Evolutionary conservation across 1,284 basidiomycete species (phyloP), one percentile per base, ranked within the genome.

Genomic region (Puccinia novopanici): DNA sequence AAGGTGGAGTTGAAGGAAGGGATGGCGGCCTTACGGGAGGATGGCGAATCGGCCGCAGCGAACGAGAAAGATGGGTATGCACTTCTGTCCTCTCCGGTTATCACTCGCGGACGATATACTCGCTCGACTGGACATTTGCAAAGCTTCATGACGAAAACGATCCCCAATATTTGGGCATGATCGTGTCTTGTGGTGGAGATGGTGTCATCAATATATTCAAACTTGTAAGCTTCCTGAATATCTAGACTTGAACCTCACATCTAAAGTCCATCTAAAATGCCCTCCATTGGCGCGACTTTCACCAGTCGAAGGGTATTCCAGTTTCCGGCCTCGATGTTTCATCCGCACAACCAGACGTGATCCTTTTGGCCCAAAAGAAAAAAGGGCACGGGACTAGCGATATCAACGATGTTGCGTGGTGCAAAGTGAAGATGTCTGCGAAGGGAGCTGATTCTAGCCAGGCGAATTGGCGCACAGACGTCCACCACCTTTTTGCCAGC

Each of bases 401-500:
- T 84, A 88, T 93, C 57, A 95, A 95, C 85, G 88, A 89, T 52
- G 88, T 94, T 17, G 87, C 88, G 0, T 95, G 93, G 92, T 93
- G 92, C 59, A 84, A 84, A 0, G 81, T 84, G 19, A 82, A 82
- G 55, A 61, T 82, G 57, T 52, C 57, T 3, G 70, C 81, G 48
- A 76, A 65, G 12, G 82, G 83, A 75, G 50, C 68, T 48, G 55
- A 81, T 57, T 42, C 81, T 78, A 78, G 15, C 81, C 81, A 10
- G 30, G 77, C 15, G 61, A 52, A 76, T 65, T 52, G 82, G 81
- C 84, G 83, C 82, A 52, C 54, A 17, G 91, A 90, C 0, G 87
- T 87, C 81, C 88, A 90, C 82, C 87, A 91, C 82, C 81, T 93
- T 3, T 87, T 95, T 4, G 92, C 92, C 0, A 93, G 91, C 8